These are phyloP conservation scores for Colletotrichum gloeosporioides DNA, from an alignment of 2,329 filamentous ascomycete species.

Conservation along the genomic window DNA sequence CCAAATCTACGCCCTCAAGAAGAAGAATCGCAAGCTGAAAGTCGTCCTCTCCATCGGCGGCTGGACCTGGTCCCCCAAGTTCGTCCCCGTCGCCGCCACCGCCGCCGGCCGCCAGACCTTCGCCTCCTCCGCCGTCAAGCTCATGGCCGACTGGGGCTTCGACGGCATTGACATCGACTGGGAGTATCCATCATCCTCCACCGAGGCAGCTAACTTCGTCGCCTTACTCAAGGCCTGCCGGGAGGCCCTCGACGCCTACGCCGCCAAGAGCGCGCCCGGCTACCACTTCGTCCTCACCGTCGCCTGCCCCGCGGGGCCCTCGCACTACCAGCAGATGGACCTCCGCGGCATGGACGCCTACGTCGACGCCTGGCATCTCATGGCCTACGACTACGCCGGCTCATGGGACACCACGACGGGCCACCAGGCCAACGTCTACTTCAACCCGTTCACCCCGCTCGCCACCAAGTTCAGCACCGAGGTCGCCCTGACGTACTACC, in stretches of 20 bases:
- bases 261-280: slow-evolving; percentile 40
- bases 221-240: slow-evolving; percentile 48
- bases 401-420: slow-evolving; percentile 67
- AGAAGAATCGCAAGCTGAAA: slow-evolving; percentile 78
- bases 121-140: slow-evolving; percentile 68
- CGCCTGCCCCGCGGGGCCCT: slow-evolving; percentile 52
- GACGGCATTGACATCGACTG: slow-evolving; percentile 64
- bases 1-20: slow-evolving; percentile 78
- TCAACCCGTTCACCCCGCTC: slow-evolving; percentile 51
- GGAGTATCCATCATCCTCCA: slow-evolving; percentile 52
- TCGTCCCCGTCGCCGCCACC: slow-evolving; percentile 67
- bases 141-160: slow-evolving; percentile 72
- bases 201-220: slow-evolving; percentile 47
- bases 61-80: slow-evolving; percentile 77
- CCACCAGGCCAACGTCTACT: slow-evolving; percentile 74
- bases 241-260: slow-evolving; percentile 46
- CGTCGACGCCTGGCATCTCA: slow-evolving; percentile 65
- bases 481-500: slow-evolving; percentile 68
- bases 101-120: slow-evolving; percentile 67
- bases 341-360: slow-evolving; percentile 60
- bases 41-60: slow-evolving; percentile 83
- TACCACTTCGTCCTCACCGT: slow-evolving; percentile 59
- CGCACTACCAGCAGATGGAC: slow-evolving; percentile 56
- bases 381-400: slow-evolving; percentile 76
- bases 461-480: slow-evolving; percentile 75